Evolutionary conservation across 257 asterid species (phyloP), one percentile per base, ranked within the genome.

Genomic region (Eustoma russellianum): DNA sequence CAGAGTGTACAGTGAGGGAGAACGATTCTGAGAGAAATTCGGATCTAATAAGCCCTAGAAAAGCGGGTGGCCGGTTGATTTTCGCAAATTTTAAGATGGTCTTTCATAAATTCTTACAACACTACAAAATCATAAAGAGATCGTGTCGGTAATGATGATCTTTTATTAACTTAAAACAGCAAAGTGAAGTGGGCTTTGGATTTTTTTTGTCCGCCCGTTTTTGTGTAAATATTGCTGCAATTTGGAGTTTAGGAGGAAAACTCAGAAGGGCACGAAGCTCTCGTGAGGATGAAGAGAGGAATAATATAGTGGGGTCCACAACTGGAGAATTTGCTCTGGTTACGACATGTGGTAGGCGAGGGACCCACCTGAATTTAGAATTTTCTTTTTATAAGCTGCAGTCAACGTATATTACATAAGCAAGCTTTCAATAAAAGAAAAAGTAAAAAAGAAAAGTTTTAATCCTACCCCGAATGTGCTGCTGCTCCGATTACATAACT

Each of bases 281-380:
- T 64, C 70, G 75, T 78, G 77, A 61, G 63, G 71, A 61, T 61
- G 70, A 74, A 71, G 78, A 73, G 53, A 75, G 33, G 60, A 43
- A 71, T 47, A 44, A n/a, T 28, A 55, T 15, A 17, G 61, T 66
- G 50, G 75, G 77, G 52, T 62, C 77, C 72, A 24, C 30, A 24
- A 24, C 3, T 24, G 30, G 30, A 24, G 30, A 24, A n/a, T n/a
- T n/a, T n/a, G n/a, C n/a, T n/a, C n/a, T n/a, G n/a, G n/a, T n/a
- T n/a, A n/a, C n/a, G n/a, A n/a, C n/a, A n/a, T n/a, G n/a, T n/a
- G n/a, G n/a, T n/a, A n/a, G n/a, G n/a, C n/a, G n/a, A n/a, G n/a
- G n/a, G n/a, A n/a, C n/a, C n/a, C n/a, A n/a, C n/a, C n/a, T n/a
- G n/a, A n/a, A n/a, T n/a, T n/a, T n/a, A n/a, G n/a, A n/a, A n/a